phyloP scores from a whole-genome alignment of 495 filamentous ascomycete species.

The Penicillium goetzii region DNA sequence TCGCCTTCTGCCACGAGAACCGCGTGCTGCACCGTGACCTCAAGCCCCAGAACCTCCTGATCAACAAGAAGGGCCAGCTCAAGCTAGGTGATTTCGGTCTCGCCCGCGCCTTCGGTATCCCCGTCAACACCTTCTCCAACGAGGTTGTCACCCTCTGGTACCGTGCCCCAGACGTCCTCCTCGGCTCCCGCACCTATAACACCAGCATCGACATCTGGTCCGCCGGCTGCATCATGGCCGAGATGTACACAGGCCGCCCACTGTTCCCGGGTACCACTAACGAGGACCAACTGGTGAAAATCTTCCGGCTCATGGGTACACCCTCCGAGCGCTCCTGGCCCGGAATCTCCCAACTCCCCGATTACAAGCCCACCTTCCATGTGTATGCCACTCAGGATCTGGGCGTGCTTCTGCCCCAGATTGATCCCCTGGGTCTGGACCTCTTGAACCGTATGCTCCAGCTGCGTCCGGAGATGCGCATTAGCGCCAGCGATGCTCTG shows the following conservation, averaged over 20 bases:
- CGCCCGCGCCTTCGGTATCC: slow-evolving; percentile 91
- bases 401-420: slow-evolving; percentile 80
- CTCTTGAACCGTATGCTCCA: slow-evolving; percentile 89
- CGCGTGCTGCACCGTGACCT: slow-evolving; percentile 93
- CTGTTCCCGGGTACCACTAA: slow-evolving; percentile 95
- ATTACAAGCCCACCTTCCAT: slow-evolving; percentile 93
- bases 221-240: slow-evolving; percentile 97
- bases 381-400: slow-evolving; percentile 95
- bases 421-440: slow-evolving; percentile 84
- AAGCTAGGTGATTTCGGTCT: slow-evolving; percentile 97
- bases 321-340: slow-evolving; percentile 93
- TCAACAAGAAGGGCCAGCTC: slow-evolving; percentile 86
- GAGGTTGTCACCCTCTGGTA: slow-evolving; percentile 98
- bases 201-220: slow-evolving; percentile 99
- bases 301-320: slow-evolving; percentile 97
- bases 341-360: slow-evolving; percentile 83
- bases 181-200: slow-evolving; percentile 91
- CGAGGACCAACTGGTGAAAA: slow-evolving; percentile 92
- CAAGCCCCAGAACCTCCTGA: slow-evolving; percentile 93
- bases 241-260: slow-evolving; percentile 93
- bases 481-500: slow-evolving; percentile 81
- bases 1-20: slow-evolving; percentile 97
- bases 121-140: slow-evolving; percentile 97
- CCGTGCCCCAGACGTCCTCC: slow-evolving; percentile 88
- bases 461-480: slow-evolving; percentile 86